These are phyloP conservation scores for Loxodes magnus DNA, from an alignment of 73 alveolate genomes.

Conservation along the genomic window DNA sequence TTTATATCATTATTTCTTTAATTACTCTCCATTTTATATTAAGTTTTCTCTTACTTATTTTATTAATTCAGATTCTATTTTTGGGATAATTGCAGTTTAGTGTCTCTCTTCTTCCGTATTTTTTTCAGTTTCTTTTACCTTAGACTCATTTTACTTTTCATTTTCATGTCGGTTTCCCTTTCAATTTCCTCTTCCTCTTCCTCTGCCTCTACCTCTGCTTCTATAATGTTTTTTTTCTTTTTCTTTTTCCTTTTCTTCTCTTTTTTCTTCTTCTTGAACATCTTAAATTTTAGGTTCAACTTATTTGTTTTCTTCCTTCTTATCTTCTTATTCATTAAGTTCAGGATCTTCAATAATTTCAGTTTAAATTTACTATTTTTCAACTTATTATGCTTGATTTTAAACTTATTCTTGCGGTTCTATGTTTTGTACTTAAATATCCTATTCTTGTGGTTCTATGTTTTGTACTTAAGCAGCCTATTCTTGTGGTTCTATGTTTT, in stretches of 20 bases:
- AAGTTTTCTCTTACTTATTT: constrained; percentile 5
- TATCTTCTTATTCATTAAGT: constrained; percentile 17
- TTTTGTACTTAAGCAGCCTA: not conserved
- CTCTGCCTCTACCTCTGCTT: constrained; percentile 13
- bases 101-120: constrained; percentile 24
- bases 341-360: constrained; percentile 20
- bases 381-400: not conserved
- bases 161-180: not conserved
- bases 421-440: not conserved
- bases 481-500: not conserved
- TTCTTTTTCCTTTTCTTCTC: constrained; percentile 15
- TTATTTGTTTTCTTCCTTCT: constrained; percentile 24
- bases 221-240: constrained; percentile 25
- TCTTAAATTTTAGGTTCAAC: constrained; percentile 27
- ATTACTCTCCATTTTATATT: constrained; percentile 10
- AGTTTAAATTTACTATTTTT: constrained; percentile 6
- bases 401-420: not conserved
- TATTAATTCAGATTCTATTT: constrained; percentile 10
- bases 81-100: constrained; percentile 16
- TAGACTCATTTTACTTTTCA: constrained; percentile 10
- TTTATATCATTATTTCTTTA: constrained; percentile 45
- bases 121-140: constrained; percentile 32
- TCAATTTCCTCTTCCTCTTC: constrained; percentile 1
- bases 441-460: constrained; percentile 2
- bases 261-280: constrained; percentile 47